These are phyloP conservation scores for Ochetophila trinervis DNA, from an alignment of 306 rosid species.

Conservation along the genomic window DNA sequence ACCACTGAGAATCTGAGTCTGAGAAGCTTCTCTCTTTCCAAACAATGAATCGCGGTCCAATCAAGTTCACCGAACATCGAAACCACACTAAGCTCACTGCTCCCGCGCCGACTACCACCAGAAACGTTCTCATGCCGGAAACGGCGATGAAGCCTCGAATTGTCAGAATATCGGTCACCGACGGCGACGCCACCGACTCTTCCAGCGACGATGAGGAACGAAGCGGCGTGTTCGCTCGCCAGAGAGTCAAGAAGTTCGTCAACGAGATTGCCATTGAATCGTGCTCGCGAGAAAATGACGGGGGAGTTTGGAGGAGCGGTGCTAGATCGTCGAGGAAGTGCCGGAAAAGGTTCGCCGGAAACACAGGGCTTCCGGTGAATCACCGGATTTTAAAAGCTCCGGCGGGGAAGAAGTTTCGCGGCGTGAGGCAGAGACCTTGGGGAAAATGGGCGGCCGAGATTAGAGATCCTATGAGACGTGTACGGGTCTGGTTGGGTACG, in stretches of 20 bases:
- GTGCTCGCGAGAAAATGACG: constrained; percentile 21
- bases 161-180: constrained; percentile 63
- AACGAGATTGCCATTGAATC: constrained; percentile 65
- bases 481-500: constrained; percentile 90
- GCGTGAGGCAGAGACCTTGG: constrained; percentile 98
- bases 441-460: constrained; percentile 99
- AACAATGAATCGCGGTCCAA: constrained; percentile 27
- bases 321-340: constrained; percentile 30
- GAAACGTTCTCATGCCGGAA: constrained; percentile 9
- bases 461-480: constrained; percentile 83
- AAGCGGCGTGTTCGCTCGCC: constrained; percentile 21
- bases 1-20: constrained; percentile 30
- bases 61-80: constrained; percentile 49
- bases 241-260: constrained; percentile 50
- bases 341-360: constrained; percentile 6
- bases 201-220: constrained; percentile 69
- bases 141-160: constrained; percentile 28
- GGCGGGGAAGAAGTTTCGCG: constrained; percentile 64
- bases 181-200: constrained; percentile 79
- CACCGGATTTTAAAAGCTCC: constrained; percentile 20
- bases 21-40: not conserved
- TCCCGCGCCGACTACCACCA: not conserved
- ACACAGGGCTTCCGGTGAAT: not conserved
- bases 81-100: constrained; percentile 39
- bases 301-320: constrained; percentile 24